Evolutionary conservation across 2,329 filamentous ascomycete genomes (phyloP), one percentile per base, ranked within the genome.

Genomic region (Aspergillus aculeatinus): DNA sequence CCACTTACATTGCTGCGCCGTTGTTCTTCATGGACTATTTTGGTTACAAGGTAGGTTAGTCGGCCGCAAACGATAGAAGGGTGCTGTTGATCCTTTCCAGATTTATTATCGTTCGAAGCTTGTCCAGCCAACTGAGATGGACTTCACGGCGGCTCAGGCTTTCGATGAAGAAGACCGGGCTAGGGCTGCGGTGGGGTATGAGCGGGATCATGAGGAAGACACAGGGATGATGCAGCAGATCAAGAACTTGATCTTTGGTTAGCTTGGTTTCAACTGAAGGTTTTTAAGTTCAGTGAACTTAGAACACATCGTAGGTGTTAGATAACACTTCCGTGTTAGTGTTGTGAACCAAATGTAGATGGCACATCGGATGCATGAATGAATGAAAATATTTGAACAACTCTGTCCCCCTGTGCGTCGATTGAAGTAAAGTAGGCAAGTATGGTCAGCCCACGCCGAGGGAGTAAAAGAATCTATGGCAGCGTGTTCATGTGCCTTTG

Each of bases 1-100:
- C 70, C 2, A 67, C 68, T 11, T 75, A 74, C 39, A 63, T 75
- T 1, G 69, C 70, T 2, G 72, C 68, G 7, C 72, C 72, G 6
- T 57, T 74, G 39, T 73, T 73, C 59, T 55, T 68, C 44, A 64
- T 72, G 44, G 71, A 74, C 58, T 73, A 72, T 48, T 63, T 68
- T 10, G 63, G 53, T 11, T 70, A 70, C 48, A 70, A 70, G 62
- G 68, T 68, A 54, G 12, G 54, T 48, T 5, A 5, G 16, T 14
- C 11, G 39, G 4, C 12, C 3, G n/a, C 10, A 14, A 14, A 10
- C 9, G 6, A 44, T 23, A 14, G 16, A 9, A n/a, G n/a, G 12
- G 5, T 60, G 10, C 31, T 16, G 5, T 47, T 6, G 19, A 47
- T 67, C 57, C 55, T 68, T 62, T 51, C 68, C 11, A 55, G 53